A percentile compares a stretch with the other conserved stretches of the same genome.
Evolutionary conservation across 176 grass and related monocot genomes (phyloP).

Genomic region (Zea mays): Zm-B73-REFERENCE-NAM-5.0 NC_050103.1:16861501-16862000

Average conservation of each 20-base stretch:
- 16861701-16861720: too few relatives aligned
- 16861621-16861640: constrained; percentile 86
- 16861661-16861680: too few relatives aligned
- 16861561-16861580: constrained; percentile 60
- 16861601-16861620: constrained; percentile 76
- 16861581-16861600: constrained; percentile 60
- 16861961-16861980: background rate
- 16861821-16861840: constrained; percentile 76
- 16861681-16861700: too few relatives aligned
- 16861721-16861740: background rate
- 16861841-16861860: constrained; percentile 50
- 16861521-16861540: background rate
- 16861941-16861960: constrained; percentile 76
- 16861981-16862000: background rate
- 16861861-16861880: constrained; percentile 83
- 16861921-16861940: constrained; percentile 90
- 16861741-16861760: constrained; percentile 78
- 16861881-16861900: constrained; percentile 79
- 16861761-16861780: constrained; percentile 93
- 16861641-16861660: constrained; percentile 46
- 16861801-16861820: constrained; percentile 80
- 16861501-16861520: background rate
- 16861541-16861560: constrained; percentile 50
- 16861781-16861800: constrained; percentile 86
- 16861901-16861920: constrained; percentile 80